Evolutionary conservation across 345 rosid genomes (phyloP).

Genomic region (Fremontodendron californicum): DNA sequence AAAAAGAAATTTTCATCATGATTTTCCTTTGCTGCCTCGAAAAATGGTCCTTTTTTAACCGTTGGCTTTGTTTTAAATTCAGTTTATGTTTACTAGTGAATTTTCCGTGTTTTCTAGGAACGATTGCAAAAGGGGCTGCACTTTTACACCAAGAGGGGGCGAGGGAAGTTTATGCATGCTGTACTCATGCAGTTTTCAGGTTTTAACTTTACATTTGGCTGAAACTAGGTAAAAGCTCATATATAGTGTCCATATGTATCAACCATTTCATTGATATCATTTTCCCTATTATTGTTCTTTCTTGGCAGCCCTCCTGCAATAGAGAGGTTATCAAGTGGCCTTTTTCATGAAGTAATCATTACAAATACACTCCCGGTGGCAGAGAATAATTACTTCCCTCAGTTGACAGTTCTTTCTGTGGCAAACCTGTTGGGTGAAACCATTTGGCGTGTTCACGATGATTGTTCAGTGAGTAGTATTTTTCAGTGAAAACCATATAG

Average conservation of each 20-base stretch:
- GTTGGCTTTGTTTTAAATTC: background rate
- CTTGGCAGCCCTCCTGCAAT: conserved; percentile 65
- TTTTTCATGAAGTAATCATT: conserved; percentile 75
- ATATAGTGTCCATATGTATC: background rate
- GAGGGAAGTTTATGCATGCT: conserved; percentile 94
- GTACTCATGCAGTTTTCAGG: conserved; percentile 97
- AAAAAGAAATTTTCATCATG: background rate
- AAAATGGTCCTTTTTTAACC: background rate
- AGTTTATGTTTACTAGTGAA: background rate
- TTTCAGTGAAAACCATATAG: conserved; percentile 33
- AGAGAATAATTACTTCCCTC: conserved; percentile 72
- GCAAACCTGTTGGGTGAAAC: conserved; percentile 82
- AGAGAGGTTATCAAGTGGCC: conserved; percentile 71
- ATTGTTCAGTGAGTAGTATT: conserved; percentile 67
- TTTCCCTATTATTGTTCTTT: background rate
- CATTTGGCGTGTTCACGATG: conserved; percentile 83
- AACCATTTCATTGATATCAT: background rate
- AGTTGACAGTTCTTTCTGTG: conserved; percentile 64
- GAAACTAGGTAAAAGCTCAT: background rate
- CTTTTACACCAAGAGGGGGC: conserved; percentile 95
- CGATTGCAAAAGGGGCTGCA: conserved; percentile 88
- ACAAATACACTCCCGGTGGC: conserved; percentile 71
- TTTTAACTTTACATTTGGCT: conserved; percentile 17
- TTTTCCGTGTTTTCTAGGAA: conserved; percentile 43
- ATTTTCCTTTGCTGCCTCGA: background rate